These are phyloP conservation scores for Solanum rostratum DNA, from an alignment of 257 asterid species.

Conservation along the genomic window DNA sequence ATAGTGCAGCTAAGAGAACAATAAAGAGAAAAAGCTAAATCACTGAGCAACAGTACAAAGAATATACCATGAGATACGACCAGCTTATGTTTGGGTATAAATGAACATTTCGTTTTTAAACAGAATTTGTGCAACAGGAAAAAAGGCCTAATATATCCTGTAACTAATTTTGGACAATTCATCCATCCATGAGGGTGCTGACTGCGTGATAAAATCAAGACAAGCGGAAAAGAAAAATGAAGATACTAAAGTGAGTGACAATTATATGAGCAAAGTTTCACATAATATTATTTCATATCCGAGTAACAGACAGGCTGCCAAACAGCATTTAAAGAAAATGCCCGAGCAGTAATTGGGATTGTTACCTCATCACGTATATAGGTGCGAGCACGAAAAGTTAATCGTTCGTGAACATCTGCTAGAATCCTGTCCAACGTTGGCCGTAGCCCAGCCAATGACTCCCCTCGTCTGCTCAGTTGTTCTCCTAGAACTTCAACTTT, in stretches of 20 bases:
- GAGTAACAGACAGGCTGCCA: not conserved
- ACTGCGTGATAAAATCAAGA: not conserved
- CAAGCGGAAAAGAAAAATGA: not conserved
- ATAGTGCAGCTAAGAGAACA: not conserved
- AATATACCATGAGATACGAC: not conserved
- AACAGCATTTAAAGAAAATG: not conserved
- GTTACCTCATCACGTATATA: conserved; percentile 90
- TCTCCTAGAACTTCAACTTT: conserved; percentile 94
- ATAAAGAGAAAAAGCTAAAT: not conserved
- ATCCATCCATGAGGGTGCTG: not conserved
- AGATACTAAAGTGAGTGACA: not conserved
- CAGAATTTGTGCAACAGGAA: not conserved
- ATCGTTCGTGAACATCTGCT: conserved; percentile 94
- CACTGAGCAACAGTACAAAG: not conserved
- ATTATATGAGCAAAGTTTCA: not conserved
- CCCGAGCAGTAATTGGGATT: not conserved
- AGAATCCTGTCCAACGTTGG: conserved; percentile 89
- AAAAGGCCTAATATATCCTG: not conserved
- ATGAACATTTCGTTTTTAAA: not conserved
- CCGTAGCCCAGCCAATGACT: conserved; percentile 77
- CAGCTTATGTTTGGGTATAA: not conserved
- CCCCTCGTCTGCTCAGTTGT: conserved; percentile 78
- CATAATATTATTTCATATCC: not conserved
- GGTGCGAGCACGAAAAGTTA: conserved; percentile 95
- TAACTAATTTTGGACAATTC: not conserved